phyloP scores from a whole-genome alignment of 371 early-diverging fungal species.

The Quaeritorhiza haematococci region DNA sequence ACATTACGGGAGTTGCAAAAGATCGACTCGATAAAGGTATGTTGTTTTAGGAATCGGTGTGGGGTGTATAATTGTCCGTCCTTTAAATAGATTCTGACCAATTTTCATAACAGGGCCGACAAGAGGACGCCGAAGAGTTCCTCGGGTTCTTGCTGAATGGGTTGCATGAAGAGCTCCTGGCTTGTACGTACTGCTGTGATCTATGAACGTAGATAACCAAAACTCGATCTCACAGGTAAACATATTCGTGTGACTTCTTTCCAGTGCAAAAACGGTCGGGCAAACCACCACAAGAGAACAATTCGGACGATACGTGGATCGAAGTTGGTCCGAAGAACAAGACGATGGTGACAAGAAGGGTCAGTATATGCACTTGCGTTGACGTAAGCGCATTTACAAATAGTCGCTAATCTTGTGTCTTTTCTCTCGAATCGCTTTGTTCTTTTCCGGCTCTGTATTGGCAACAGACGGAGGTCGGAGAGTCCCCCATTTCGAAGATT shows the following conservation, averaged over 20 bases:
- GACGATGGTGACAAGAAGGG: slow-evolving; percentile 31
- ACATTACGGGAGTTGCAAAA: slow-evolving; percentile 72
- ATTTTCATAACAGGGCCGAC: slow-evolving; percentile 66
- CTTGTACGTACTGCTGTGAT: slow-evolving; percentile 22
- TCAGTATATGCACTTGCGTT: slow-evolving; percentile 2
- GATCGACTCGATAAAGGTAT: slow-evolving; percentile 69
- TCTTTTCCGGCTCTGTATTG: neutral
- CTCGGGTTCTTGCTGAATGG: slow-evolving; percentile 87
- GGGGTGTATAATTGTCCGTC: too few relatives aligned
- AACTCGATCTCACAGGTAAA: neutral
- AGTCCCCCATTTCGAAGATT: slow-evolving; percentile 77
- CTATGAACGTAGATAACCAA: neutral
- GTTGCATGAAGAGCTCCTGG: slow-evolving; percentile 85
- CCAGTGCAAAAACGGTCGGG: neutral
- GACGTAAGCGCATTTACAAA: neutral
- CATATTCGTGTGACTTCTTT: neutral
- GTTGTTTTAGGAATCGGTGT: neutral
- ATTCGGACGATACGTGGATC: slow-evolving; percentile 61
- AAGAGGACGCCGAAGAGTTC: slow-evolving; percentile 97
- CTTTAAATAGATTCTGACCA: neutral
- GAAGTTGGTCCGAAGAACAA: slow-evolving; percentile 87
- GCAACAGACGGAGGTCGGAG: slow-evolving; percentile 53
- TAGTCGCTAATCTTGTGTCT: too few relatives aligned
- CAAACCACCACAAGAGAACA: slow-evolving; percentile 3
- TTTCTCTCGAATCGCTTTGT: neutral